Conservation (phyloP, 176 grass and related monocot species). For the Cymbopogon citratus region DNA sequence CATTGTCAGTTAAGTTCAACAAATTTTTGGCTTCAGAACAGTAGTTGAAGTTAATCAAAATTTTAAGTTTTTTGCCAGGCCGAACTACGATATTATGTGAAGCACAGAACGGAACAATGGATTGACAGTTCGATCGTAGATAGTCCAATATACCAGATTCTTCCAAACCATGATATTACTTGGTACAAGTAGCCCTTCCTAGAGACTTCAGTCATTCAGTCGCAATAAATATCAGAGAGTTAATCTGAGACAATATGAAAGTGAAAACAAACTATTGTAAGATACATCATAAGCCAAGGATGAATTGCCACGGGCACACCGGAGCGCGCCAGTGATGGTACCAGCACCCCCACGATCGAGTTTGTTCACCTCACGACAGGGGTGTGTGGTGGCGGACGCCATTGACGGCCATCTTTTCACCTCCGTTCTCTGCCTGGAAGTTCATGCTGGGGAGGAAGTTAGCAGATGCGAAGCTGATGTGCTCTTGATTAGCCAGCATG, state of each 20-base stretch:
- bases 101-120: neutral
- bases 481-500: conserved; percentile 31
- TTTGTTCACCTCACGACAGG: conserved; percentile 18
- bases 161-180: neutral
- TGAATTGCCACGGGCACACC: conserved; percentile 70
- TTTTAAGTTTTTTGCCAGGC: neutral
- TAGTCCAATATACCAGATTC: neutral
- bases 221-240: neutral
- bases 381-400: conserved; percentile 7
- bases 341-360: neutral
- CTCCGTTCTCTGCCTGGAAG: conserved; percentile 1
- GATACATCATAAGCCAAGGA: conserved; percentile 77
- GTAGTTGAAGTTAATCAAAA: neutral
- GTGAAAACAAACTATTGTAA: neutral
- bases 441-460: conserved; percentile 9
- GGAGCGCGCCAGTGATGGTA: neutral
- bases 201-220: neutral
- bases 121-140: neutral
- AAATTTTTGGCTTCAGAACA: neutral
- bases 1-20: neutral
- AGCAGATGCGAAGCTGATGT: conserved; percentile 27
- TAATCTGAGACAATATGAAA: neutral
- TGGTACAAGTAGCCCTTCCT: neutral
- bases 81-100: neutral
- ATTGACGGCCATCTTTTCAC: conserved; percentile 17